phyloP scores from a whole-genome alignment of 371 early-diverging fungal species.

The Rhizopus microsporus region DNA sequence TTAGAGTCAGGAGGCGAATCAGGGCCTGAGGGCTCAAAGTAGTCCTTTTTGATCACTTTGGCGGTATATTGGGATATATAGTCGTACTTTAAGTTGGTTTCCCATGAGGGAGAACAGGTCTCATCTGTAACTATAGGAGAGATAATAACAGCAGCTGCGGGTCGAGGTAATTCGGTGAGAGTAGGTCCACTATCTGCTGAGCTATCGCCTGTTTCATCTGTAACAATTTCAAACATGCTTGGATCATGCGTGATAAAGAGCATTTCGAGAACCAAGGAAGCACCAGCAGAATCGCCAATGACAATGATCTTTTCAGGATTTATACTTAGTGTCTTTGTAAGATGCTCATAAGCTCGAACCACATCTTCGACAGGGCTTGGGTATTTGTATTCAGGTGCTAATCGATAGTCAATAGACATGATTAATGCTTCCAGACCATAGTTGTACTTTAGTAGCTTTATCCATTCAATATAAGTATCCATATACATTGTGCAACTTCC shows the following conservation, averaged over 20 bases:
- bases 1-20: slow-evolving; percentile 25
- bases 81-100: slow-evolving; percentile 43
- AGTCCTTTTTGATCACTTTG: slow-evolving; percentile 49
- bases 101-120: slow-evolving; percentile 46
- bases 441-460: slow-evolving; percentile 39
- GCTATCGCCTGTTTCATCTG: slow-evolving; percentile 26
- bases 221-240: slow-evolving; percentile 48
- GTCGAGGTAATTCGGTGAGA: slow-evolving; percentile 42
- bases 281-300: slow-evolving; percentile 46
- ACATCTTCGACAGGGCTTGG: slow-evolving; percentile 52
- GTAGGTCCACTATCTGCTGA: slow-evolving; percentile 7
- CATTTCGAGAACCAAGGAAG: slow-evolving; percentile 47
- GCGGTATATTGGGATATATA: slow-evolving; percentile 53
- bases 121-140: slow-evolving; percentile 53
- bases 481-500: slow-evolving; percentile 54
- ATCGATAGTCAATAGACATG: slow-evolving; percentile 49
- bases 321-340: slow-evolving; percentile 29
- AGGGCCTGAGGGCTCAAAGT: slow-evolving; percentile 32
- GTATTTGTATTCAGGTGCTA: slow-evolving; percentile 51
- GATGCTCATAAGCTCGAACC: slow-evolving; percentile 45
- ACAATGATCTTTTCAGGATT: slow-evolving; percentile 35
- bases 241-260: slow-evolving; percentile 51
- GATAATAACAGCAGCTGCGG: slow-evolving; percentile 42
- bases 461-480: slow-evolving; percentile 47
- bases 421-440: slow-evolving; percentile 41